phyloP scores from a whole-genome alignment of 139 green algal species.

The Picochlorum sp. region DNA sequence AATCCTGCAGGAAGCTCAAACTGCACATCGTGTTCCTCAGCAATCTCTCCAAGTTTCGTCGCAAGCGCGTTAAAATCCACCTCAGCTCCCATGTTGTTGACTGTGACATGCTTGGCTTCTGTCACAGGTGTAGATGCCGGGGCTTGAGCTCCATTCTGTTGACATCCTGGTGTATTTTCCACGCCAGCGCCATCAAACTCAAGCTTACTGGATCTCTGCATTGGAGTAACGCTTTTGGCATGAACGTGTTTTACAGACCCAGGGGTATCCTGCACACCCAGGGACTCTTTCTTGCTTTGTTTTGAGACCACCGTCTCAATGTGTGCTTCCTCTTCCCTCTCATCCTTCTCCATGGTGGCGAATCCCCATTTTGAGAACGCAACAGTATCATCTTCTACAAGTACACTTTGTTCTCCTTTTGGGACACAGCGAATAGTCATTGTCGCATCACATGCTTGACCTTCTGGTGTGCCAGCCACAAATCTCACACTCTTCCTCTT shows the following conservation, averaged over 20 bases:
- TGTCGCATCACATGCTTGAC: slow-evolving; percentile 23
- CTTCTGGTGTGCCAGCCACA: slow-evolving; percentile 26
- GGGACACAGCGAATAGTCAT: not conserved
- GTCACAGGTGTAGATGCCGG: slow-evolving; percentile 21
- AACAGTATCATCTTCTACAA: slow-evolving; percentile 34
- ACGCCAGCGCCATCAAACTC: not conserved
- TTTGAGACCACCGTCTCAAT: slow-evolving; percentile 15
- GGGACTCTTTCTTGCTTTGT: slow-evolving; percentile 1
- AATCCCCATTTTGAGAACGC: slow-evolving; percentile 39
- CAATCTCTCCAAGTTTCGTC: slow-evolving; percentile 19
- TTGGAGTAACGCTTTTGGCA: not conserved
- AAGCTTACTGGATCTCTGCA: not conserved
- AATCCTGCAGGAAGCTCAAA: slow-evolving; percentile 20
- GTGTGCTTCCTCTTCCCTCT: not conserved
- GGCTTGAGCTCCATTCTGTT: slow-evolving; percentile 4
- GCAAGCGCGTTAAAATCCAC: slow-evolving; percentile 14
- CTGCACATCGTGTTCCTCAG: slow-evolving; percentile 14
- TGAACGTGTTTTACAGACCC: not conserved
- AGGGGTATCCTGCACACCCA: not conserved
- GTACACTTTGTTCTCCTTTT: slow-evolving; percentile 7
- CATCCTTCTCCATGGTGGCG: not conserved
- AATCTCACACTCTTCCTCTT: slow-evolving; percentile 10
- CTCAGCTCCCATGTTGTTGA: too few relatives aligned
- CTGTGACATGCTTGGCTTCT: too few relatives aligned
- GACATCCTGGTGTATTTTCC: not conserved